Base-by-base conservation (phyloP, 192 early-diverging fungal genomes). In the Coemansia sp. region DNA sequence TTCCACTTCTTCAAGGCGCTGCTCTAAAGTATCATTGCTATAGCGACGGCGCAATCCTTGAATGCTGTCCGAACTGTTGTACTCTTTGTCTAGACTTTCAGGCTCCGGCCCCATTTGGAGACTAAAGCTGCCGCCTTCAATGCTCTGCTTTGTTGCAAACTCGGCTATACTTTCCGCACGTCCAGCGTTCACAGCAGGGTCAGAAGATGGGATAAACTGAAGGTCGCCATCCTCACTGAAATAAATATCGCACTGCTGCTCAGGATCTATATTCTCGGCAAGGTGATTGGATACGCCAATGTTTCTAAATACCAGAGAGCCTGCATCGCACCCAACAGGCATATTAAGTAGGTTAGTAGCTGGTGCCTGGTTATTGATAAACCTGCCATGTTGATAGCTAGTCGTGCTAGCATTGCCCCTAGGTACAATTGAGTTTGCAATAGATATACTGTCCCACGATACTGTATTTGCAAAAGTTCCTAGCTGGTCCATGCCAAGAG, bases 221-320 rank as follows among this genome's bases (percentile, higher is more conserved):
- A 81, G 28, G 31, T 81, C 69, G 10, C 78, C 78, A 14, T 67
- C 56, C 12, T 55, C 18, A 36, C 74, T 69, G 67, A 81, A 81
- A 25, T 40, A 48, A 31, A 81, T 60, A 16, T 40, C 56, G 4
- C 55, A 45, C 2, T 48, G 54, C 4, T 72, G 55, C 7, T 20
- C 56, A 22, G n/a, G 28, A 7, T 14, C 10, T 12, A 38, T 33
- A 36, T 10, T 60, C 1, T 61, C 61, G 28, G 22, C 28, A 7
- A 8, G 14, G 20, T 57, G 60, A 17, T 52, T 18, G 12, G 55
- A 14, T 32, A 17, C 6, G 28, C 28, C 32, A 28, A 42, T n/a
- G 33, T 25, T 57, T 30, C 22, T 55, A 12, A 8, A 25, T 14
- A 6, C 25, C 51, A 52, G n/a, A 8, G 20, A 2, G 51, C 7